A percentile compares a stretch with the other conserved stretches of the same genome.
These are phyloP conservation scores for Populus nigra DNA, from an alignment of 345 rosid species.

Conservation along the genomic window DNA sequence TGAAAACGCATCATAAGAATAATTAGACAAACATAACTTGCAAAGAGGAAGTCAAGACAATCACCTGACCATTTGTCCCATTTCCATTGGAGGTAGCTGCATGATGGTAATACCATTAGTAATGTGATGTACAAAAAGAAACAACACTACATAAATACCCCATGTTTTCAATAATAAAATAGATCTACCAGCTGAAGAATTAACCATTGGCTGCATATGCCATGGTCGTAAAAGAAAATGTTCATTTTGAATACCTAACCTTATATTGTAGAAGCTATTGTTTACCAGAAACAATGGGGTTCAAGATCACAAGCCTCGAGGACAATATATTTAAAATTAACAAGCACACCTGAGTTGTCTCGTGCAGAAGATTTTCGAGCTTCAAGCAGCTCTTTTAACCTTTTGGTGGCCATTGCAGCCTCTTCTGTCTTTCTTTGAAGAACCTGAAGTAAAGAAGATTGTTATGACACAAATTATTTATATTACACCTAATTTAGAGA, in stretches of 20 bases:
- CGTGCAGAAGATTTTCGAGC: conserved; percentile 87
- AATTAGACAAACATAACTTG: not conserved
- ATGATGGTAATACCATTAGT: conserved; percentile 35
- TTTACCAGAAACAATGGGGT: conserved; percentile 6
- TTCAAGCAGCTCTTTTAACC: conserved; percentile 95
- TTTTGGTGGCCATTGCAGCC: conserved; percentile 97
- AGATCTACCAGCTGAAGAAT: conserved; percentile 9
- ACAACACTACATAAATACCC: not conserved
- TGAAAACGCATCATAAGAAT: conserved; percentile 7
- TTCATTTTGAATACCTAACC: not conserved
- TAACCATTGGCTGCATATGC: conserved; percentile 5
- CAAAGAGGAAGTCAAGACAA: conserved; percentile 5
- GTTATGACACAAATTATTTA: conserved; percentile 1
- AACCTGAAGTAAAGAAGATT: conserved; percentile 54
- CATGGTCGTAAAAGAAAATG: not conserved
- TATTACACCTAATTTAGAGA: not conserved
- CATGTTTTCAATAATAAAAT: conserved; percentile 5
- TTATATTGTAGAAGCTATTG: not conserved
- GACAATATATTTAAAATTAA: not conserved
- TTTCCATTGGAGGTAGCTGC: conserved; percentile 71
- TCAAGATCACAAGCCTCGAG: not conserved
- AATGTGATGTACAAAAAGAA: conserved; percentile 12
- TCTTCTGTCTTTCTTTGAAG: conserved; percentile 99
- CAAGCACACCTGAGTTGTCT: conserved; percentile 57
- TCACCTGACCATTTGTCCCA: conserved; percentile 83